A percentile compares a stretch with the other conserved stretches of the same genome.
Conservation (phyloP, 169 alveolate species). For the Plasmodium gaboni region DNA sequence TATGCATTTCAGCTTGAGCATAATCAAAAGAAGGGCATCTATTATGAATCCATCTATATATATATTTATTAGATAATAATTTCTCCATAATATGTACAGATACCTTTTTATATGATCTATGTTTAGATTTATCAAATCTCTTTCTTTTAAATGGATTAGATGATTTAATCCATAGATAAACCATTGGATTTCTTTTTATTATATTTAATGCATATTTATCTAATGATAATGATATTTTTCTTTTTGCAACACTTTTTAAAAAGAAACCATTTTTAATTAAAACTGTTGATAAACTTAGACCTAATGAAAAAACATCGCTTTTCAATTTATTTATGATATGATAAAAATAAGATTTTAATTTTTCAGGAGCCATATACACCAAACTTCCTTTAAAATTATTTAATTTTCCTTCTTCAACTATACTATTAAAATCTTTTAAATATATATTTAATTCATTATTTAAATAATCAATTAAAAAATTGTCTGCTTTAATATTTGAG, state of each 20-base stretch:
- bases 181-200: constrained; percentile 56
- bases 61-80: constrained; percentile 36
- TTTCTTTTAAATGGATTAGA: constrained; percentile 16
- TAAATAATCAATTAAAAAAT: constrained; percentile 5
- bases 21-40: constrained; percentile 17
- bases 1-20: not conserved
- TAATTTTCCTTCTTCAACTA: constrained; percentile 47
- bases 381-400: constrained; percentile 49
- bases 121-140: constrained; percentile 34
- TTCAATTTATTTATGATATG: constrained; percentile 26
- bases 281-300: constrained; percentile 49
- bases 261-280: constrained; percentile 32
- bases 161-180: constrained; percentile 53
- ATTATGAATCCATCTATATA: constrained; percentile 34
- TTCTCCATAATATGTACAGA: constrained; percentile 14
- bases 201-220: constrained; percentile 22
- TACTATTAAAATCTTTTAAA: constrained; percentile 19
- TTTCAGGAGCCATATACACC: constrained; percentile 46
- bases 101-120: constrained; percentile 32
- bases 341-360: constrained; percentile 35
- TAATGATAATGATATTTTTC: not conserved
- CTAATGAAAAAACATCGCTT: constrained; percentile 64
- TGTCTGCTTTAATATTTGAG: constrained; percentile 55
- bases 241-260: constrained; percentile 18
- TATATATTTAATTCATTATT: not conserved